These are phyloP conservation scores for Scolecobasidium constrictum DNA, from an alignment of 2,329 filamentous ascomycete species.

Conservation along the genomic window DNA sequence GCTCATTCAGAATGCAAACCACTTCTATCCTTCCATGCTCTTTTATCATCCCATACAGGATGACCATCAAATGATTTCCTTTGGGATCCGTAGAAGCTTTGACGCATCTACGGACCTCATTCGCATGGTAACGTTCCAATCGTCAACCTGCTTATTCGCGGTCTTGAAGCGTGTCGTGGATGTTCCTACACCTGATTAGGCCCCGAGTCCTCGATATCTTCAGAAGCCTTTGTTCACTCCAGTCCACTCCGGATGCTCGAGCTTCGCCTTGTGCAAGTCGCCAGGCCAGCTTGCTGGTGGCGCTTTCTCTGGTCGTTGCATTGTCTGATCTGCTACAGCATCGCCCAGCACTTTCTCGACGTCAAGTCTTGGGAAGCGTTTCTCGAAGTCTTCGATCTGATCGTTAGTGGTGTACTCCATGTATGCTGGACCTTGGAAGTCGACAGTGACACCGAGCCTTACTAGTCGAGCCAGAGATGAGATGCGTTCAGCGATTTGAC, in stretches of 20 bases:
- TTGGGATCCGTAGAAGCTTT: too few species aligned
- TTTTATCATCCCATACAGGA: too few species aligned
- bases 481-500: constrained; percentile 34
- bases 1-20: too few species aligned
- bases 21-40: too few species aligned
- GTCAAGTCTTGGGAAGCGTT: constrained; percentile 18
- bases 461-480: constrained; percentile 26
- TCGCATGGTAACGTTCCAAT: too few species aligned
- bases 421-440: constrained; percentile 23
- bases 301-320: constrained; percentile 26
- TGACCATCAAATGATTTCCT: too few species aligned
- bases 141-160: too few species aligned
- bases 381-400: constrained; percentile 14
- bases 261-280: constrained; percentile 14
- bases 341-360: constrained; percentile 35
- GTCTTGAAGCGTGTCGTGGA: too few species aligned
- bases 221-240: background rate
- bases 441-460: constrained; percentile 26
- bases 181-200: too few species aligned
- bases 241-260: background rate
- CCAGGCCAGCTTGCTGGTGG: constrained; percentile 27
- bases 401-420: constrained; percentile 13
- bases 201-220: too few species aligned
- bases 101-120: too few species aligned
- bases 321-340: constrained; percentile 29